Evolutionary conservation across 768 basidiomycete species (phyloP), one percentile per base, ranked within the genome.

Genomic region (Dictyophora rubrovolvata): DNA sequence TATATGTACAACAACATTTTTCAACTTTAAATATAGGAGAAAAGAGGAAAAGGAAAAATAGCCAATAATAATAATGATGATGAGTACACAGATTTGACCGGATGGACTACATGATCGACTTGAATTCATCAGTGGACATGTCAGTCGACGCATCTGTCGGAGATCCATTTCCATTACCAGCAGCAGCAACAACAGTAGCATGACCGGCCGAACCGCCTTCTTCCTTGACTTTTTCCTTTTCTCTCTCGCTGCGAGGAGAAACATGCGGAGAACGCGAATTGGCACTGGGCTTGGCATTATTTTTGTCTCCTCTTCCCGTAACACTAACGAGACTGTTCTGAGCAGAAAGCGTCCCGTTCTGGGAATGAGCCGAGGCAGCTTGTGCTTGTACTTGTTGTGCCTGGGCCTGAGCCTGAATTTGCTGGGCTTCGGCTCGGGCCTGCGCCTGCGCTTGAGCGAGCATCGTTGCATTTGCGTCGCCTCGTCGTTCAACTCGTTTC

Each of bases 401-500:
- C 7, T 35, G 16, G 18, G 54, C 54, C 0, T 17, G 23, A 16
- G 20, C 21, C 14, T 37, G 36, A 7, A 14, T 14, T n/a, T 42
- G 42, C 42, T 54, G 53, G 42, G 53, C 54, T n/a, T 35, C 23
- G 22, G 54, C 54, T 1, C 21, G 23, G 17, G 22, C 23, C n/a
- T 42, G 42, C 42, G 42, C 42, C 42, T 42, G 42, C 42, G 42
- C 42, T n/a, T 42, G 42, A 12, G 42, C 42, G 42, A 42, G 42
- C 42, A 42, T 42, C 12, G 42, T 14, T 12, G 42, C 59, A 48
- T 85, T 85, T 1, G 85, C 69, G 10, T 85, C 87, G 8, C 84
- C 86, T 8, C 87, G 75, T 20, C 86, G 74, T 66, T 90, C 88
- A 53, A 87, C 85, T 1, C 88, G 81, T 71, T 89, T 89, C 86